phyloP scores from a whole-genome alignment of 163 green algal species.

The Chloromonas sp. region DNA sequence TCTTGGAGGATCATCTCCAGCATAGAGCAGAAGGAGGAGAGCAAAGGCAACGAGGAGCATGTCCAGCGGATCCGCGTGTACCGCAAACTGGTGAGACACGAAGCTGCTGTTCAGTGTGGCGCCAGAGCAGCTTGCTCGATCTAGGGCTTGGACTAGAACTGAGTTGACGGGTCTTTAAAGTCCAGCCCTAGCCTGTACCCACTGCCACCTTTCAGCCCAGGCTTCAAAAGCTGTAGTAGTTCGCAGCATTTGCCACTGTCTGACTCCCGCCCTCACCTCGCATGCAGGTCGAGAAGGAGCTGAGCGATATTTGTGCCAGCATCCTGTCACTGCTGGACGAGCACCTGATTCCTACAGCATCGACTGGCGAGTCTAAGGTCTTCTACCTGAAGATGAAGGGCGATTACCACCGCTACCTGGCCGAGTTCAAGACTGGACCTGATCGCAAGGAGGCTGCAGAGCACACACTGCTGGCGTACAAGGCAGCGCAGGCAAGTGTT shows the following conservation, averaged over 20 bases:
- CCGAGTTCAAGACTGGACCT: slow-evolving; percentile 87
- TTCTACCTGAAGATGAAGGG: slow-evolving; percentile 98
- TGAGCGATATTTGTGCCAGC: slow-evolving; percentile 80
- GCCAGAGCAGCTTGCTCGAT: too few relatives aligned
- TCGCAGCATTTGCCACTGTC: too few relatives aligned
- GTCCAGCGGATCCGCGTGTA: slow-evolving; percentile 92
- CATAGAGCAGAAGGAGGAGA: slow-evolving; percentile 98
- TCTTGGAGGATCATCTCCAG: slow-evolving; percentile 95
- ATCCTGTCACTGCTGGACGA: slow-evolving; percentile 93
- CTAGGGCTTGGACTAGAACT: too few relatives aligned
- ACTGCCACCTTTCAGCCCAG: too few relatives aligned
- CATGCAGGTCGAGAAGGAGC: slow-evolving; percentile 84
- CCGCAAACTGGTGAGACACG: slow-evolving; percentile 38
- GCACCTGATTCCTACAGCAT: slow-evolving; percentile 89
- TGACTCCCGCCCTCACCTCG: too few relatives aligned
- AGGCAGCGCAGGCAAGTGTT: slow-evolving; percentile 62
- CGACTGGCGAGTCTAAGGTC: slow-evolving; percentile 90
- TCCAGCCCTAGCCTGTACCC: too few relatives aligned
- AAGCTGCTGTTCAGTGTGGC: too few relatives aligned
- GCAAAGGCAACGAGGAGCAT: slow-evolving; percentile 92
- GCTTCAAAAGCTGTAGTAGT: too few relatives aligned
- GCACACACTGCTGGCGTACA: slow-evolving; percentile 92
- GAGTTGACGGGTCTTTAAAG: too few relatives aligned
- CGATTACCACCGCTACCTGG: slow-evolving; percentile 97
- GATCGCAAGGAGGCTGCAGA: slow-evolving; percentile 92